These are phyloP conservation scores for Periconia sp. DNA, from an alignment of 2,329 filamentous ascomycete species.

Conservation along the genomic window DNA sequence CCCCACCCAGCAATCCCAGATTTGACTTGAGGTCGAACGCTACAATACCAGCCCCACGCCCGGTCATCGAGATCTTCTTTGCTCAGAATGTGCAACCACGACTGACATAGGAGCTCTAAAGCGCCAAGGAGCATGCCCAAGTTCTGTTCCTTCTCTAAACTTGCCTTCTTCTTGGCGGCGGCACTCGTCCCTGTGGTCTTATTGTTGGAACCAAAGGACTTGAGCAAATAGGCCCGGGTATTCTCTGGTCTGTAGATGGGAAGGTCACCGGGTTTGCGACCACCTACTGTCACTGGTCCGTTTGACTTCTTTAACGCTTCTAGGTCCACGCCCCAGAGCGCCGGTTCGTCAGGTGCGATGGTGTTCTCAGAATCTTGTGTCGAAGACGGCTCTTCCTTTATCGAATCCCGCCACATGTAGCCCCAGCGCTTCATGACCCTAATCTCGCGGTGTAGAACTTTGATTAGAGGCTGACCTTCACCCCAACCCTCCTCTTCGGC, in stretches of 20 bases:
- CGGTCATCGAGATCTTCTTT: constrained; percentile 73
- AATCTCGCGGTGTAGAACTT: constrained; percentile 75
- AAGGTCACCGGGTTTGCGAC: constrained; percentile 56
- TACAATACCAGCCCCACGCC: constrained; percentile 83
- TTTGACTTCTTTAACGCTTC: constrained; percentile 60
- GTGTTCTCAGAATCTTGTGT: constrained; percentile 14
- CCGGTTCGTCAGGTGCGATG: constrained; percentile 45
- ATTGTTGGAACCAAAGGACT: constrained; percentile 65
- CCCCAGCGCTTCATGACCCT: constrained; percentile 78
- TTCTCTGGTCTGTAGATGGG: constrained; percentile 77
- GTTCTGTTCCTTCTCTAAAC: constrained; percentile 71
- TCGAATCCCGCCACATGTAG: constrained; percentile 61
- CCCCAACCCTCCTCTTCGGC: constrained; percentile 76
- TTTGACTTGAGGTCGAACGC: constrained; percentile 77
- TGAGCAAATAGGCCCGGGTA: constrained; percentile 65
- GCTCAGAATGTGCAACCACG: constrained; percentile 72
- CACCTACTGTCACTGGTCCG: constrained; percentile 23
- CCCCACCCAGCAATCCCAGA: constrained; percentile 81
- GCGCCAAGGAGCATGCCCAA: constrained; percentile 72
- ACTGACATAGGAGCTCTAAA: constrained; percentile 73
- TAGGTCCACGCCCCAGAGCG: constrained; percentile 65
- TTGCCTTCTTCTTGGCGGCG: constrained; percentile 55
- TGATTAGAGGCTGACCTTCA: constrained; percentile 75
- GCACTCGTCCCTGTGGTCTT: constrained; percentile 37
- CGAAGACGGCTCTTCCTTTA: constrained; percentile 29